A percentile compares a stretch with the other conserved stretches of the same genome.
Evolutionary conservation across 2,329 filamentous ascomycete genomes (phyloP).

Genomic region (Stagonosporopsis tanaceti): DNA sequence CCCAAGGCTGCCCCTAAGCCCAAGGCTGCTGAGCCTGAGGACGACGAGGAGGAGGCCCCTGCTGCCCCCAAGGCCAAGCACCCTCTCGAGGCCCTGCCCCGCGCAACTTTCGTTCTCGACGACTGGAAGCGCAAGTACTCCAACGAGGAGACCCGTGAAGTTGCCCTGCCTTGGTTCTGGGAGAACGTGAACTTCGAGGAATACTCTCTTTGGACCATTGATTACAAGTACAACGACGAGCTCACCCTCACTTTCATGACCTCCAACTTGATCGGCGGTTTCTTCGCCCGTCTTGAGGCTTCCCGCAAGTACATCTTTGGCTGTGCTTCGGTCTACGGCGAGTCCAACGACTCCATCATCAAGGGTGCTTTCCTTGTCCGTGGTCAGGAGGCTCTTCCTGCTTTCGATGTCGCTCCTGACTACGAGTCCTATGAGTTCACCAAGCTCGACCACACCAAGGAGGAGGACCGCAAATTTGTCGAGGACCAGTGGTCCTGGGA

Average conservation of each 20-base stretch:
- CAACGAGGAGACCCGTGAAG: conserved; percentile 84
- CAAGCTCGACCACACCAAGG: conserved; percentile 91
- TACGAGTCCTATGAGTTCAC: conserved; percentile 95
- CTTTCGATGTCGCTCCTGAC: conserved; percentile 97
- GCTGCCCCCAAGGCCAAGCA: conserved; percentile 92
- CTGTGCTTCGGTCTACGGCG: conserved; percentile 85
- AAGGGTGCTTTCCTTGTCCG: conserved; percentile 94
- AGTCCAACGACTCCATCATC: conserved; percentile 88
- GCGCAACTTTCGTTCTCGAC: conserved; percentile 82
- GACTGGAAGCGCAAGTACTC: conserved; percentile 99
- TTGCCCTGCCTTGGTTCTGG: conserved; percentile 97
- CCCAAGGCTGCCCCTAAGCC: conserved; percentile 67
- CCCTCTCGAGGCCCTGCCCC: conserved; percentile 84
- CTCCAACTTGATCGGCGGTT: conserved; percentile 96
- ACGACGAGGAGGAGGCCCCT: conserved; percentile 65
- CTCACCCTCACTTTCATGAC: conserved; percentile 98
- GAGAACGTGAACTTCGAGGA: conserved; percentile 92
- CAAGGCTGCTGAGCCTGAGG: conserved; percentile 62
- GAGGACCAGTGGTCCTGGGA: conserved; percentile 93
- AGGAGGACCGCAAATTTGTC: conserved; percentile 85
- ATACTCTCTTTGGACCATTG: conserved; percentile 92
- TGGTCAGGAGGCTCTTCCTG: conserved; percentile 83
- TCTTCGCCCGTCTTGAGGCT: conserved; percentile 95
- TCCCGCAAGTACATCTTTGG: conserved; percentile 99
- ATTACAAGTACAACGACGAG: conserved; percentile 99